Evolutionary conservation across 148 eudicot species (phyloP), one percentile per base, ranked within the genome.

Genomic region (Rhododendron williamsianum): DNA sequence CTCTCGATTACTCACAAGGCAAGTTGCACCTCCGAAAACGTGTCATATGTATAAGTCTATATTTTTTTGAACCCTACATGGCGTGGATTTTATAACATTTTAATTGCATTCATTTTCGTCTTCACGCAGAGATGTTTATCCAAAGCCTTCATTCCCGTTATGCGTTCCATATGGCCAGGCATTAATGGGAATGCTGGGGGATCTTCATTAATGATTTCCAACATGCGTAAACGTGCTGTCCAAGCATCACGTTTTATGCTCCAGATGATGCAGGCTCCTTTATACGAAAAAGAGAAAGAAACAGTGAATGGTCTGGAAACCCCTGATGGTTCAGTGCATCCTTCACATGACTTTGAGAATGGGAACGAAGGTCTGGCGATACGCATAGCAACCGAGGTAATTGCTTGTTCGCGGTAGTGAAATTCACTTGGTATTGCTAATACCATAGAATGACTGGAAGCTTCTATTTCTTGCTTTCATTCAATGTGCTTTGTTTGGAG

Each of bases 161-260:
- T 95, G 90, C 95, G 92, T 79, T 91, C 88, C 52, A 85, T 95
- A 89, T 97, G 98, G 98, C 99, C 99, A 8, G 98, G 98, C 69
- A 92, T 97, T 86, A 81, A 93, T 86, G 96, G 98, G 54, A 93
- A 88, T 91, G 89, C 87, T 74, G 89, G 90, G 30, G 94, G 94
- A 48, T 92, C 98, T 83, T 12, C 91, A 9, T 72, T 86, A 74
- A 85, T 91, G 89, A 90, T 95, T 78, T 94, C 98, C 77, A 93
- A 89, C 83, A 89, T 91, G 98, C 96, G 99, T 30, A 97, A 94
- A 89, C 93, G 91, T 90, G 99, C 98, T 79, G 92, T 91, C 52
- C 99, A 95, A 89, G 98, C 94, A 72, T 92, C 99, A 84, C 99
- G 92, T 36, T 95, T 97, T 87, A 97, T 97, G 94, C 82, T 97